These are phyloP conservation scores for Globisporangium sylvaticum DNA, from an alignment of 352 stramenopile genomes.

Conservation along the genomic window DNA sequence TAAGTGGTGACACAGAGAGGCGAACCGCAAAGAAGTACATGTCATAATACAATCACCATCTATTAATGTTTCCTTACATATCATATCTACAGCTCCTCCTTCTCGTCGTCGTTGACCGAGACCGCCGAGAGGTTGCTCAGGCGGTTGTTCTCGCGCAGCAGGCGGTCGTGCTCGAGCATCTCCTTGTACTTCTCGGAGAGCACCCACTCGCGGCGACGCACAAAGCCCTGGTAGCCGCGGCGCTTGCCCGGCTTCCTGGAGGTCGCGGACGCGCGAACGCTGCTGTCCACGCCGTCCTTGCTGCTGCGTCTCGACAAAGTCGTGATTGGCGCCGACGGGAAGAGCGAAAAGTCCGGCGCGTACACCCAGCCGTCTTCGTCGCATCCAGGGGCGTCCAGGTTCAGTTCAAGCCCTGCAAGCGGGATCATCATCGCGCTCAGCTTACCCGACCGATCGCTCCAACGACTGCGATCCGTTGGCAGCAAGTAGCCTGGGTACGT, in stretches of 20 bases:
- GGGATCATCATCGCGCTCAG: conserved; percentile 70
- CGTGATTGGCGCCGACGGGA: conserved; percentile 44
- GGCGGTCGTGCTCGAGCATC: conserved; percentile 24
- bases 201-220: conserved; percentile 69
- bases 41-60: neutral
- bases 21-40: neutral
- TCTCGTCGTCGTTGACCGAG: conserved; percentile 33
- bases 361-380: conserved; percentile 85
- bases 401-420: conserved; percentile 58
- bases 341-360: conserved; percentile 81
- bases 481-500: conserved; percentile 80
- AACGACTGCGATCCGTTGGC: conserved; percentile 74
- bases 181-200: conserved; percentile 59
- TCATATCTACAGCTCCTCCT: conserved; percentile 19
- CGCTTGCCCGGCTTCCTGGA: conserved; percentile 46
- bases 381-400: conserved; percentile 50
- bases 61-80: neutral
- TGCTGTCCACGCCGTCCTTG: conserved; percentile 18
- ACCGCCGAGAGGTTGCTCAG: conserved; percentile 37
- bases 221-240: conserved; percentile 56
- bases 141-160: conserved; percentile 14
- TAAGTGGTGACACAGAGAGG: no score
- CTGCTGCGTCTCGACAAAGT: conserved; percentile 13
- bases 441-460: conserved; percentile 80
- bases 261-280: conserved; percentile 6